These are phyloP conservation scores for Pythium pyrilobum DNA, from an alignment of 352 stramenopile species.

Conservation along the genomic window DNA sequence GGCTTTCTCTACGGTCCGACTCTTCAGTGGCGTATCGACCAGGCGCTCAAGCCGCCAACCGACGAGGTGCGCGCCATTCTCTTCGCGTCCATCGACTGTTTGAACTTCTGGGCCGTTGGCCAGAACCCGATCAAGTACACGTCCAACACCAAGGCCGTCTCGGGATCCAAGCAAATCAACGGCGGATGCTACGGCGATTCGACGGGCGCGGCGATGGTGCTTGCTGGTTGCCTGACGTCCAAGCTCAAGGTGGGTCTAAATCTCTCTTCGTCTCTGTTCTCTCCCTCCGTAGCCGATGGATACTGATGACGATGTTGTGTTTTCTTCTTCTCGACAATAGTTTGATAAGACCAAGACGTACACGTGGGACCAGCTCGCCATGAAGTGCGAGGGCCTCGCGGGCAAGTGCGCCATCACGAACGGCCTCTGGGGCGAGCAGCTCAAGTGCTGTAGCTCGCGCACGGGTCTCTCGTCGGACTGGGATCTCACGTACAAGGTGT, in stretches of 20 bases:
- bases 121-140: slow-evolving; percentile 75
- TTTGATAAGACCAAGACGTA: slow-evolving; percentile 81
- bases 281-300: neutral
- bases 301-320: neutral
- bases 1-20: slow-evolving; percentile 82
- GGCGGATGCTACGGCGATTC: slow-evolving; percentile 75
- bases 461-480: slow-evolving; percentile 57
- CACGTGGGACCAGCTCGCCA: slow-evolving; percentile 74
- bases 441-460: slow-evolving; percentile 69
- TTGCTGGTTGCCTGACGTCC: slow-evolving; percentile 73
- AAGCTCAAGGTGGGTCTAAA: slow-evolving; percentile 36
- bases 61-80: slow-evolving; percentile 53
- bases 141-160: slow-evolving; percentile 60
- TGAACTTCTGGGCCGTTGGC: slow-evolving; percentile 80
- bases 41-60: slow-evolving; percentile 40
- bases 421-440: slow-evolving; percentile 75
- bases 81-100: slow-evolving; percentile 80
- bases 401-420: slow-evolving; percentile 84
- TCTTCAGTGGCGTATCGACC: slow-evolving; percentile 76
- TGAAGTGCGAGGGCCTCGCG: slow-evolving; percentile 71
- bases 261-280: neutral
- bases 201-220: slow-evolving; percentile 51
- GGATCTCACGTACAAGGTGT: slow-evolving; percentile 66
- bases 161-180: slow-evolving; percentile 81
- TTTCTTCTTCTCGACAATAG: slow-evolving; percentile 9